phyloP scores from a whole-genome alignment of 306 rosid genomes.

The Acacia acuminata region DNA sequence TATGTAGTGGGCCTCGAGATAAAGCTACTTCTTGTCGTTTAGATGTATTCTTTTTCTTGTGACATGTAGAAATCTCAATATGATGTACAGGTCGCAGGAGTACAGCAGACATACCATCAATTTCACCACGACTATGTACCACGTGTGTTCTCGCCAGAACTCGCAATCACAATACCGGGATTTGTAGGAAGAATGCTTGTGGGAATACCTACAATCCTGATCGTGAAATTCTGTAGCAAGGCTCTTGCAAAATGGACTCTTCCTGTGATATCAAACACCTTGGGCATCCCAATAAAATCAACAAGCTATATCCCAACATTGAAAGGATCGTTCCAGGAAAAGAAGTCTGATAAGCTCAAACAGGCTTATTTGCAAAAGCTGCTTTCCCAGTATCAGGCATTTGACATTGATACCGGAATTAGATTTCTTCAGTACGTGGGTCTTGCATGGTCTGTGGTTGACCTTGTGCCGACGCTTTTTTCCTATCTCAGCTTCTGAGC shows the following conservation, averaged over 20 bases:
- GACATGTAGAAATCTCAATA: background rate
- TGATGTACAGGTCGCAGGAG: conserved; percentile 72
- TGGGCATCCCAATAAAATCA: conserved; percentile 85
- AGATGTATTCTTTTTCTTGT: background rate
- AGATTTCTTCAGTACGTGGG: conserved; percentile 88
- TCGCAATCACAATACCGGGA: conserved; percentile 44
- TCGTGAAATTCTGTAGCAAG: conserved; percentile 89
- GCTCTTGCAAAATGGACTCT: conserved; percentile 89
- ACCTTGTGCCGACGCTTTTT: conserved; percentile 84
- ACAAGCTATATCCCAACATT: conserved; percentile 69
- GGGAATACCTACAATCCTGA: conserved; percentile 84
- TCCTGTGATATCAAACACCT: conserved; percentile 71
- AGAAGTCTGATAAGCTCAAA: conserved; percentile 51
- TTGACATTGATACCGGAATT: conserved; percentile 88
- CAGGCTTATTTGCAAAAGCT: conserved; percentile 57
- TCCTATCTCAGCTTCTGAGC: conserved; percentile 56
- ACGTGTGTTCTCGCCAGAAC: conserved; percentile 59
- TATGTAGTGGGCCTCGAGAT: no score
- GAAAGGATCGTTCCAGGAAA: conserved; percentile 40
- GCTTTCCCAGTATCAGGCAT: conserved; percentile 51
- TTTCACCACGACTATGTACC: conserved; percentile 81
- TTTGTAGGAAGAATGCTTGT: conserved; percentile 75
- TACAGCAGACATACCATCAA: conserved; percentile 92
- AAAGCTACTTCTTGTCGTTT: background rate
- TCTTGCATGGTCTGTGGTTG: conserved; percentile 95